Base-by-base conservation (phyloP, 371 early-diverging fungal genomes). In the Mycotypha africana region DNA sequence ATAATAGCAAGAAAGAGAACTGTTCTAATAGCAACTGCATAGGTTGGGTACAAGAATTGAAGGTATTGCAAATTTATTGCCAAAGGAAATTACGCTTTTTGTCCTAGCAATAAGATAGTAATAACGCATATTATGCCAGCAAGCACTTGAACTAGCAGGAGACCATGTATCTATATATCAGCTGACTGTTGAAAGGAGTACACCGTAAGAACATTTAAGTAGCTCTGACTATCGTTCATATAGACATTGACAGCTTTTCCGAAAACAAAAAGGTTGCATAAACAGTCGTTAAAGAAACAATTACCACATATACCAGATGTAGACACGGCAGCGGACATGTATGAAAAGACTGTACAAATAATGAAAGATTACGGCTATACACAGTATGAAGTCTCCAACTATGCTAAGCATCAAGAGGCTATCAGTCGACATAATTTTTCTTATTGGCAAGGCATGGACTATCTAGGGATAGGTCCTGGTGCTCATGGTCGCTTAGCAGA, bases 351-450 rank as follows among this genome's bases (percentile, higher is more conserved):
- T 2, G 62, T 82, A 12, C 49, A 62, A 51, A 49, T 69, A 15
- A 70, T 79, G 9, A 36, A 43, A 0, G 42, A 52, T 4, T 58
- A 59, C 38, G 88, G 86, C 0, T 85, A 83, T 56, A 30, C 65
- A 2, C 92, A 92, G 44, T 93, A 93, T 53, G 94, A 93, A 52
- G 91, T 93, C 1, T 91, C 91, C 7, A 90, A 78, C 31, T 93
- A 86, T 58, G 80, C 81, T 0, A 53, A 59, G 33, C 45, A 50
- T 16, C 34, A 43, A 5, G 35, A 25, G 0, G 69, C 76, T 11
- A 78, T 85, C 33, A 81, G 89, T 45, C 47, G 51, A 24, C 94
- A 93, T 56, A 93, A 93, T 52, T 76, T 60, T 53, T 75, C 81
- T 0, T 93, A 93, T 61, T 93, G 94, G 94, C 70, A 64, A 36